These are phyloP conservation scores for Agaricus blazei DNA, from an alignment of 768 basidiomycete genomes.

Conservation along the genomic window DNA sequence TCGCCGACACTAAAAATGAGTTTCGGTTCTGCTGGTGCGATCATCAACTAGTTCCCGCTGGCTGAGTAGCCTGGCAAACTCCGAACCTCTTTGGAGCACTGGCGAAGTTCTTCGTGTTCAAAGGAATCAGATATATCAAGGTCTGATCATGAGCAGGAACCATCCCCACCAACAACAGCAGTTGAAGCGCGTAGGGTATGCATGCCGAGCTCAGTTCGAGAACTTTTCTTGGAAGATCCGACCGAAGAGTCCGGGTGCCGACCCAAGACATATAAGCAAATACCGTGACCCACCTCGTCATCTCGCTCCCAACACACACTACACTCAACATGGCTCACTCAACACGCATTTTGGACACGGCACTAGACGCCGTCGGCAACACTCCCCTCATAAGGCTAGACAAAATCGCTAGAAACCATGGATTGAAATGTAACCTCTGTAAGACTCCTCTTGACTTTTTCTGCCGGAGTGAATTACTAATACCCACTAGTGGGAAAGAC, in stretches of 20 bases:
- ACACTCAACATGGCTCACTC: constrained; percentile 1
- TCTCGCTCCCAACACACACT: background rate
- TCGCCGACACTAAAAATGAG: too few relatives aligned
- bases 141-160: too few relatives aligned
- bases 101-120: too few relatives aligned
- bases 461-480: constrained; percentile 2
- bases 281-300: too few relatives aligned
- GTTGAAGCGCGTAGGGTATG: too few relatives aligned
- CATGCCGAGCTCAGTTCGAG: too few relatives aligned
- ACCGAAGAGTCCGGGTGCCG: background rate
- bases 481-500: constrained; percentile 71
- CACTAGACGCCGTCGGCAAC: constrained; percentile 82
- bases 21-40: too few relatives aligned
- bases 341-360: constrained; percentile 62
- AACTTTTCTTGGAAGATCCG: background rate
- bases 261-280: too few relatives aligned
- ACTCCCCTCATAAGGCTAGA: constrained; percentile 89
- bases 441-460: constrained; percentile 25
- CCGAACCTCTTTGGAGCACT: background rate
- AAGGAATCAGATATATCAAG: too few relatives aligned
- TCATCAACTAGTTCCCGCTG: too few relatives aligned
- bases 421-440: constrained; percentile 88
- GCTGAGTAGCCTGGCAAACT: too few relatives aligned
- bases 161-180: too few relatives aligned
- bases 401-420: constrained; percentile 67